phyloP scores from a whole-genome alignment of 345 rosid genomes.

The Microcos paniculata region DNA sequence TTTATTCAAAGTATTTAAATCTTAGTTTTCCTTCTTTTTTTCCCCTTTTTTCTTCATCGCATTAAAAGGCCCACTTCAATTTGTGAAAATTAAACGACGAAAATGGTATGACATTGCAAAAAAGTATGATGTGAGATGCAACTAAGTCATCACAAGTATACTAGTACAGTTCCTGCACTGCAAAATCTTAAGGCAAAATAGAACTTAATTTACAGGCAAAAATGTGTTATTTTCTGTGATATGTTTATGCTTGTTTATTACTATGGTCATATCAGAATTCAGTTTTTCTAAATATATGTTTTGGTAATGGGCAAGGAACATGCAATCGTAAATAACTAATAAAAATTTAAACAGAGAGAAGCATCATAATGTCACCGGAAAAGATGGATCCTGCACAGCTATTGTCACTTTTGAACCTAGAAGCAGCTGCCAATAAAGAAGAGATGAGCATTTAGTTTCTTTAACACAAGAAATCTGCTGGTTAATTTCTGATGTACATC shows the following conservation, averaged over 20 bases:
- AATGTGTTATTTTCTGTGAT: neutral
- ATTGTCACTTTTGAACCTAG: slow-evolving; percentile 48
- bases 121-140: neutral
- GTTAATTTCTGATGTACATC: neutral
- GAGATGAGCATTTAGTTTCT: slow-evolving; percentile 4
- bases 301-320: neutral
- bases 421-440: slow-evolving; percentile 43
- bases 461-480: neutral
- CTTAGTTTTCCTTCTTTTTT: neutral
- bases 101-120: neutral
- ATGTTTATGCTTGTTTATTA: slow-evolving; percentile 2
- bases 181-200: neutral
- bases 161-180: neutral
- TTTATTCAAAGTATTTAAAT: neutral
- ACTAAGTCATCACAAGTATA: neutral
- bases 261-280: neutral
- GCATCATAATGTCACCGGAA: slow-evolving; percentile 41
- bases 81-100: neutral
- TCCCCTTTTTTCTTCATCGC: neutral
- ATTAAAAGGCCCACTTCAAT: neutral
- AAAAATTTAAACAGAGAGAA: slow-evolving; percentile 5
- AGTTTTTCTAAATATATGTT: neutral
- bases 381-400: slow-evolving; percentile 68
- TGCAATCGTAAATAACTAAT: neutral
- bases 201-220: neutral